Conservation (phyloP, 768 basidiomycete species). For the Tylopilus vinaceipallidus region DNA sequence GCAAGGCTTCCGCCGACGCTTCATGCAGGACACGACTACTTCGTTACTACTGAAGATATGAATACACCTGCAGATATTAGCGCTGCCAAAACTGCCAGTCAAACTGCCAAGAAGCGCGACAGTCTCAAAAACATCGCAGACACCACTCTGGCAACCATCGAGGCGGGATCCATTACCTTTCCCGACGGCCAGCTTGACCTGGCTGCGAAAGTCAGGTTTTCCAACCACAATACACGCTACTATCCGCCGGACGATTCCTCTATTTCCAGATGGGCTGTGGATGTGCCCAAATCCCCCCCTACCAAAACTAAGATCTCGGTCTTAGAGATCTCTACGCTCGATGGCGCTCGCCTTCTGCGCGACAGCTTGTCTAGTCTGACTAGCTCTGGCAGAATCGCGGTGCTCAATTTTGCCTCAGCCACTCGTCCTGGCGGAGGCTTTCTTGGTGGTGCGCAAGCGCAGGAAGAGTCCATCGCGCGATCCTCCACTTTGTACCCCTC, state of each 20-base stretch:
- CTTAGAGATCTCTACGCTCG: constrained; percentile 62
- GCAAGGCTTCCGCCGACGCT: too few species aligned
- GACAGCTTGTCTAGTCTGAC: constrained; percentile 14
- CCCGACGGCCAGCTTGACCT: constrained; percentile 33
- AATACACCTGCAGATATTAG: background rate
- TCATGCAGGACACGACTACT: too few species aligned
- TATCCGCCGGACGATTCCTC: constrained; percentile 47
- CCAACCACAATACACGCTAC: constrained; percentile 47
- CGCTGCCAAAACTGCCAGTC: background rate
- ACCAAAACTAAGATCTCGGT: constrained; percentile 42
- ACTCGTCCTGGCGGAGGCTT: constrained; percentile 78
- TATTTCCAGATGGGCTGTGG: constrained; percentile 45
- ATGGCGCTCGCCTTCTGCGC: constrained; percentile 49
- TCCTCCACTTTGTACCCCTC: constrained; percentile 68
- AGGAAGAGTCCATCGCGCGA: constrained; percentile 79
- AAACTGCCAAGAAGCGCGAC: constrained; percentile 8
- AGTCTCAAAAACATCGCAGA: constrained; percentile 44
- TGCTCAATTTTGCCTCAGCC: constrained; percentile 78
- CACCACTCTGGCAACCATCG: constrained; percentile 47
- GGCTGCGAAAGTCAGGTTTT: constrained; percentile 32
- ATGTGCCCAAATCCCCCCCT: constrained; percentile 7
- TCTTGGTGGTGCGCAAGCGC: constrained; percentile 66
- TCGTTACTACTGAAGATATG: constrained; percentile 2
- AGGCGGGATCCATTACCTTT: constrained; percentile 41
- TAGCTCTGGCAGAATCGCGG: constrained; percentile 42